phyloP scores from a whole-genome alignment of 139 green algal genomes.

The Auxenochlorella pyrenoidosa region DNA sequence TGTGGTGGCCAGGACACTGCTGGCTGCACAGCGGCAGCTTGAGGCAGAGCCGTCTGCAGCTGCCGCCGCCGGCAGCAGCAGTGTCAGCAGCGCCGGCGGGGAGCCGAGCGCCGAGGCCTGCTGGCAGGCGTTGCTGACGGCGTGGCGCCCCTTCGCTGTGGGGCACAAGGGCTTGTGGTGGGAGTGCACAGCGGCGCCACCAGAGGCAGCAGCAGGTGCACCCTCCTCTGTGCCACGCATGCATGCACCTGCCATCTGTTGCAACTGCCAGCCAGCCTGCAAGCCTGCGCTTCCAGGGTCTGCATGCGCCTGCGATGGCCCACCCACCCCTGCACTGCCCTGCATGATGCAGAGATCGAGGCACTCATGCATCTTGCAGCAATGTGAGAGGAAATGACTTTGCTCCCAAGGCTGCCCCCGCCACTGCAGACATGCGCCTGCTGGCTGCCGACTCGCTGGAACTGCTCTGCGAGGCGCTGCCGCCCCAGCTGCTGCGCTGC shows the following conservation, averaged over 20 bases:
- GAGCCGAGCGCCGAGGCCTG: not conserved
- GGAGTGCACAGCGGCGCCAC: constrained; percentile 78
- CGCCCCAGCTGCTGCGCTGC: not conserved
- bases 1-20: constrained; percentile 45
- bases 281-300: no score
- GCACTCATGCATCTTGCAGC: no score
- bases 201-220: constrained; percentile 63
- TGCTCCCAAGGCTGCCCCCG: not conserved
- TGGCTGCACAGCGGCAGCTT: constrained; percentile 40
- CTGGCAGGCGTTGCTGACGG: constrained; percentile 60
- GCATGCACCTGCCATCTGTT: not conserved
- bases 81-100: constrained; percentile 7
- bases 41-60: not conserved
- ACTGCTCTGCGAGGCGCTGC: constrained; percentile 70
- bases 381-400: no score
- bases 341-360: not conserved
- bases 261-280: no score
- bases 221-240: not conserved
- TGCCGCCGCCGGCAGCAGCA: not conserved
- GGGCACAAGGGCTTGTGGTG: constrained; percentile 91
- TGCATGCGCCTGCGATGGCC: no score
- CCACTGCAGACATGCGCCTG: constrained; percentile 57
- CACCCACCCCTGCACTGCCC: no score
- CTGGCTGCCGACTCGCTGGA: constrained; percentile 80
- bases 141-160: constrained; percentile 78